These are phyloP conservation scores for Lobosporangium transversale DNA, from an alignment of 192 early-diverging fungal genomes.

Conservation along the genomic window DNA sequence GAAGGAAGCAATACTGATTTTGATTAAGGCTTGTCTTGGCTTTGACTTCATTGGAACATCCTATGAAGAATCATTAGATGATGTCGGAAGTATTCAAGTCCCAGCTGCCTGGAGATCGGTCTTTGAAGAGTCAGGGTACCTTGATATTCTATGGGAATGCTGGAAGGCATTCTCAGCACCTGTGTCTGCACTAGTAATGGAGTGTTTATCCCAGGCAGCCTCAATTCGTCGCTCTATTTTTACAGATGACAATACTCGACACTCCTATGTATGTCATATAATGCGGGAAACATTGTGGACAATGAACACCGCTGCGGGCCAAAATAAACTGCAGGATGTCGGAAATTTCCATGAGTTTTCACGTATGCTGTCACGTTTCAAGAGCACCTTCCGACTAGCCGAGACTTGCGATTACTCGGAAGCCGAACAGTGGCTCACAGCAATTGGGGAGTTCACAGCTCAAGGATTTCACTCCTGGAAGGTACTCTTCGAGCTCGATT, in stretches of 20 bases:
- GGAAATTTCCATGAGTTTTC: constrained; percentile 90
- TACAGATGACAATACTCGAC: constrained; percentile 70
- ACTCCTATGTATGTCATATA: constrained; percentile 71
- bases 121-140: constrained; percentile 38
- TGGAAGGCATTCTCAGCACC: constrained; percentile 23
- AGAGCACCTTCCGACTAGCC: constrained; percentile 79
- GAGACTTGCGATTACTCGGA: constrained; percentile 77
- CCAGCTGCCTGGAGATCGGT: constrained; percentile 31
- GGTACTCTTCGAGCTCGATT: too few relatives aligned
- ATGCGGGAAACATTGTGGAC: constrained; percentile 77
- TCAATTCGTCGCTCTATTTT: constrained; percentile 89
- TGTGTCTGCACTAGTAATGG: constrained; percentile 59
- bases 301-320: constrained; percentile 64
- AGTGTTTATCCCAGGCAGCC: constrained; percentile 81
- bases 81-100: constrained; percentile 34
- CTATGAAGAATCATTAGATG: constrained; percentile 38
- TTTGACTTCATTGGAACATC: constrained; percentile 49
- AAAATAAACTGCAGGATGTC: constrained; percentile 67
- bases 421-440: constrained; percentile 71
- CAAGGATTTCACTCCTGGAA: constrained; percentile 71
- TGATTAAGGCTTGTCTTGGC: constrained; percentile 33
- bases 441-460: constrained; percentile 70
- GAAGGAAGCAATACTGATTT: constrained; percentile 17
- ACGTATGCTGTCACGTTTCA: constrained; percentile 82
- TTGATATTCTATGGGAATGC: constrained; percentile 36